Evolutionary conservation across 805 yeast species (phyloP).

Genomic region (Kodamaea restingae): DNA sequence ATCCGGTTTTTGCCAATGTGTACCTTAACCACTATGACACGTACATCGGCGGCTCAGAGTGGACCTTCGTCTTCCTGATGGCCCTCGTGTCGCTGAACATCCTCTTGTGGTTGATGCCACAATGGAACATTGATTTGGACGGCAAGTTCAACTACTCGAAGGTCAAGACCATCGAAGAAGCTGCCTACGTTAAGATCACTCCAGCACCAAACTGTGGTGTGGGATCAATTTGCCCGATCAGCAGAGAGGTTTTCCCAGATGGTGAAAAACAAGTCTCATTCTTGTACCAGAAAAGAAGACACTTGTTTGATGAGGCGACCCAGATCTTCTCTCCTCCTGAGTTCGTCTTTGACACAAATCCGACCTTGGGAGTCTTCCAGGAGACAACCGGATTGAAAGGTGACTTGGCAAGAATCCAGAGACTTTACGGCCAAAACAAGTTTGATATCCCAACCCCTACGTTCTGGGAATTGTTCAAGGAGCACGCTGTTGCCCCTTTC

Average conservation of each 20-base stretch:
- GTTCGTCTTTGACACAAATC: slow-evolving; percentile 61
- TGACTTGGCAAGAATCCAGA: slow-evolving; percentile 43
- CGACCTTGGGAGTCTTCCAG: slow-evolving; percentile 57
- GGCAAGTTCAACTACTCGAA: slow-evolving; percentile 63
- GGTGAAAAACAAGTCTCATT: slow-evolving; percentile 67
- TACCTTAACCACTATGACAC: slow-evolving; percentile 69
- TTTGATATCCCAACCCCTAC: slow-evolving; percentile 96
- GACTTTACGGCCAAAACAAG: slow-evolving; percentile 76
- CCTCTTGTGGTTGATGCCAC: slow-evolving; percentile 83
- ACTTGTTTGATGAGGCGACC: slow-evolving; percentile 56
- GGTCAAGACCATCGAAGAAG: slow-evolving; percentile 54
- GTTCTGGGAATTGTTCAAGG: slow-evolving; percentile 84
- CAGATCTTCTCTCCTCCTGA: slow-evolving; percentile 74
- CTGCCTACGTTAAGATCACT: slow-evolving; percentile 66
- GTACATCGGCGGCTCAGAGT: slow-evolving; percentile 84
- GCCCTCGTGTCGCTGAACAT: slow-evolving; percentile 68
- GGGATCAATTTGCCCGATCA: slow-evolving; percentile 70
- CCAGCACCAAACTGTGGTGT: slow-evolving; percentile 87
- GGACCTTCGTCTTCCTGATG: slow-evolving; percentile 90
- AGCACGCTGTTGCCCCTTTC: slow-evolving; percentile 97
- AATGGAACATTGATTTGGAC: slow-evolving; percentile 78
- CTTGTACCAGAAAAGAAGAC: slow-evolving; percentile 88
- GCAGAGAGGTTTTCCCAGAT: slow-evolving; percentile 49
- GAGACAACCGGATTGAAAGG: slow-evolving; percentile 51
- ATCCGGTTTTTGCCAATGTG: slow-evolving; percentile 67